phyloP scores from a whole-genome alignment of 2,329 filamentous ascomycete genomes.

The Ceratocystis diversiconidia region DNA sequence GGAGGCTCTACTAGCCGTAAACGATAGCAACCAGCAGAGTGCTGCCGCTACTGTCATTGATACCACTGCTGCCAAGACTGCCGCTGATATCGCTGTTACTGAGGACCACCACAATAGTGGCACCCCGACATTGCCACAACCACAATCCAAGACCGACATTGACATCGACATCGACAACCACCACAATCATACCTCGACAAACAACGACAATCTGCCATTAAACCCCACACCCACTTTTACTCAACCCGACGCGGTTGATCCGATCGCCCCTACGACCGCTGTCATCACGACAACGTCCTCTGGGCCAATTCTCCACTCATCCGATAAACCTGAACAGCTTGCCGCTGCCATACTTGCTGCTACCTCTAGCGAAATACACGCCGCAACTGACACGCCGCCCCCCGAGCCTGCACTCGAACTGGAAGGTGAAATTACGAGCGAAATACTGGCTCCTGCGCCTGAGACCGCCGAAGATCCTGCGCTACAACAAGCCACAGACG shows the following conservation, averaged over 20 bases:
- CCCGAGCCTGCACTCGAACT: not conserved
- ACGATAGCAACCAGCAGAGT: conserved; percentile 4
- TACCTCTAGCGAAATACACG: conserved; percentile 15
- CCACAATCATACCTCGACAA: not conserved
- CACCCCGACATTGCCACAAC: not conserved
- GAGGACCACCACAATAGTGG: not conserved
- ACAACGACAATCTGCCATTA: not conserved
- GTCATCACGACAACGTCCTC: not conserved
- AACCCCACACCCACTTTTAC: not conserved
- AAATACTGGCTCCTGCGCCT: not conserved
- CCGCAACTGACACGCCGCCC: not conserved
- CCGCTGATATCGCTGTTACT: not conserved
- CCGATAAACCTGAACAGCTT: conserved; percentile 12
- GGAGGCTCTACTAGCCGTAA: not conserved
- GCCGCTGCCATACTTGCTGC: conserved; percentile 13
- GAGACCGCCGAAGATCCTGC: not conserved
- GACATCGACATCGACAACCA: not conserved
- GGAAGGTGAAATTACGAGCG: not conserved
- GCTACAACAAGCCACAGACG: not conserved
- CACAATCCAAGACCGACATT: not conserved
- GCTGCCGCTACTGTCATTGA: not conserved
- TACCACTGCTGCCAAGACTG: not conserved
- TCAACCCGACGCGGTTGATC: not conserved
- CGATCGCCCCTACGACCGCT: not conserved
- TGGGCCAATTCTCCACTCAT: conserved; percentile 6